Evolutionary conservation across 768 basidiomycete species (phyloP).

Genomic region (Tricholoma furcatifolium): DNA sequence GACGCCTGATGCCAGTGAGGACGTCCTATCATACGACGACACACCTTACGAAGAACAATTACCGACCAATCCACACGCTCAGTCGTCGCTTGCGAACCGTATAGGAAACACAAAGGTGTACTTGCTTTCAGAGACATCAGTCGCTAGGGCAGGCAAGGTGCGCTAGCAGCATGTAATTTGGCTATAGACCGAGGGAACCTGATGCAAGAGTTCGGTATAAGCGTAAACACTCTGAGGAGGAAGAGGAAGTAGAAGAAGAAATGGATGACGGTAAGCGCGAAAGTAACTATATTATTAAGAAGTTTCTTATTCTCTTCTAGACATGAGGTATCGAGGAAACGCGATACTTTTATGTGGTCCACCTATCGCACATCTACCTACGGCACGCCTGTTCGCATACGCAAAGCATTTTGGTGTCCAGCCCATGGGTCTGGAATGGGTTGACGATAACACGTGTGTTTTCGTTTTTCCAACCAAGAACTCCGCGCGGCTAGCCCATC

Average conservation of each 20-base stretch:
- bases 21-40: conserved; percentile 53
- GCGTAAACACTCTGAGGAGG: conserved; percentile 41
- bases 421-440: conserved; percentile 82
- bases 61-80: conserved; percentile 30
- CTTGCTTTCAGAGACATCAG: conserved; percentile 66
- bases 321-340: conserved; percentile 51
- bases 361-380: conserved; percentile 75
- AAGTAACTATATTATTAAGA: background rate
- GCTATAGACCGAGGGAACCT: conserved; percentile 38
- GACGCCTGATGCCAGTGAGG: conserved; percentile 26
- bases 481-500: conserved; percentile 52
- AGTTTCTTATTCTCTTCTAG: conserved; percentile 34
- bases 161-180: conserved; percentile 46
- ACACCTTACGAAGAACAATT: conserved; percentile 59
- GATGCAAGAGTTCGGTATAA: conserved; percentile 47
- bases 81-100: conserved; percentile 55
- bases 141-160: conserved; percentile 69
- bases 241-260: conserved; percentile 28
- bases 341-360: conserved; percentile 72
- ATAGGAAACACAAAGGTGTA: conserved; percentile 78
- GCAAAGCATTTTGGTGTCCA: conserved; percentile 73
- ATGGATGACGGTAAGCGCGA: conserved; percentile 32
- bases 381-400: conserved; percentile 77
- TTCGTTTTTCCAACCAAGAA: conserved; percentile 65
- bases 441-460: conserved; percentile 81